These are phyloP conservation scores for Mollisiaceae sp. DNA, from an alignment of 2,329 filamentous ascomycete genomes.

Conservation along the genomic window DNA sequence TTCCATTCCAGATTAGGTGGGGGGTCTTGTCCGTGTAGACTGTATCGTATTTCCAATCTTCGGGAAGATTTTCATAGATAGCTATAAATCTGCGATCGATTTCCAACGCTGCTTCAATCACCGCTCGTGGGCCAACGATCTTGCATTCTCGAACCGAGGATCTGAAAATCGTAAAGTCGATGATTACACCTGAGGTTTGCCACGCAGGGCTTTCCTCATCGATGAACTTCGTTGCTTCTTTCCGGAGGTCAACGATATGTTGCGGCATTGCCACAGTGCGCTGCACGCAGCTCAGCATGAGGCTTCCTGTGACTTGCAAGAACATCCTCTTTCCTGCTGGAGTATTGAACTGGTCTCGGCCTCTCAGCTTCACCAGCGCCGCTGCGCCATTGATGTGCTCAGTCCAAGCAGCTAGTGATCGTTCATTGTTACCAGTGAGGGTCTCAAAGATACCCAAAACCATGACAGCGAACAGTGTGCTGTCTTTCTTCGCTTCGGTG, in stretches of 20 bases:
- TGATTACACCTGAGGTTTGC: slow-evolving; percentile 49
- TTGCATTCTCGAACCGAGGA: slow-evolving; percentile 24
- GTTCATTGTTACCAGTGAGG: slow-evolving; percentile 52
- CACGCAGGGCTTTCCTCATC: slow-evolving; percentile 48
- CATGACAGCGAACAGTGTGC: slow-evolving; percentile 59
- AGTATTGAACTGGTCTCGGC: slow-evolving; percentile 53
- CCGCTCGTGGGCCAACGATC: slow-evolving; percentile 43
- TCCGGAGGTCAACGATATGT: slow-evolving; percentile 53
- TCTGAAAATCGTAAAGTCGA: slow-evolving; percentile 35
- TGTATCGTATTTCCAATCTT: slow-evolving; percentile 33
- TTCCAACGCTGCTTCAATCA: slow-evolving; percentile 32
- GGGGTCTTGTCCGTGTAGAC: slow-evolving; percentile 34
- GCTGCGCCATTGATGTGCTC: slow-evolving; percentile 60
- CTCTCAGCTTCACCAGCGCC: slow-evolving; percentile 56
- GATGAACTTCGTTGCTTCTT: slow-evolving; percentile 48
- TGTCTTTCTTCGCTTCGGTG: slow-evolving; percentile 54
- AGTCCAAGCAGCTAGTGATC: slow-evolving; percentile 57
- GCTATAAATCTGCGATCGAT: slow-evolving; percentile 33
- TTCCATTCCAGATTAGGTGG: slow-evolving; percentile 37
- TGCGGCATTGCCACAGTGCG: slow-evolving; percentile 55
- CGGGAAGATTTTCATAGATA: slow-evolving; percentile 23
- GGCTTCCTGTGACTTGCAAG: slow-evolving; percentile 56
- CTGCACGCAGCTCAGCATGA: slow-evolving; percentile 59
- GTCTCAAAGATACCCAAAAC: slow-evolving; percentile 61
- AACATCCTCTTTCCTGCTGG: slow-evolving; percentile 57